Evolutionary conservation across 2,329 filamentous ascomycete species (phyloP).

Genomic region (Drechslera avenae): DNA sequence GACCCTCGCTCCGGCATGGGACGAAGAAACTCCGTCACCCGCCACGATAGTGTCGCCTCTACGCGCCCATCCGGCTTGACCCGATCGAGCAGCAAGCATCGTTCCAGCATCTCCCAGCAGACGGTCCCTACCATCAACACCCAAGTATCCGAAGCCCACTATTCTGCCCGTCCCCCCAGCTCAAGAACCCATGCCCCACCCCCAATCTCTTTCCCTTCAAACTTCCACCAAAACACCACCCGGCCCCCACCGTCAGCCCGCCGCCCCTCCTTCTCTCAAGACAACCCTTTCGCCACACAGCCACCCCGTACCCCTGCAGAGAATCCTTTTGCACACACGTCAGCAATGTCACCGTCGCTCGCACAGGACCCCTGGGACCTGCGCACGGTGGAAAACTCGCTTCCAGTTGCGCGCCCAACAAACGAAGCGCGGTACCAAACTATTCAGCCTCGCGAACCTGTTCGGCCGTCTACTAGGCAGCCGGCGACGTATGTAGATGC

Average conservation of each 20-base stretch:
- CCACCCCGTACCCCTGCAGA: background rate
- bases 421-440: conserved; percentile 16
- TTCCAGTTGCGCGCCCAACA: conserved; percentile 21
- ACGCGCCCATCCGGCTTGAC: conserved; percentile 18
- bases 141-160: conserved; percentile 16
- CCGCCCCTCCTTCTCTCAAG: conserved; percentile 25
- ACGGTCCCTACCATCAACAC: conserved; percentile 23
- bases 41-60: conserved; percentile 27
- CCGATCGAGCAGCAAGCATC: conserved; percentile 26
- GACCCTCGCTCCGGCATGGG: conserved; percentile 23
- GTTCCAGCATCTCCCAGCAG: conserved; percentile 31
- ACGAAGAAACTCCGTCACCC: conserved; percentile 26
- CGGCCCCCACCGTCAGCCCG: conserved; percentile 28
- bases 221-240: conserved; percentile 18
- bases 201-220: conserved; percentile 25
- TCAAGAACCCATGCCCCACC: conserved; percentile 24
- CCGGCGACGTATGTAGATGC: conserved; percentile 18
- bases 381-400: conserved; percentile 23
- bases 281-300: conserved; percentile 26
- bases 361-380: conserved; percentile 33
- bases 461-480: conserved; percentile 20
- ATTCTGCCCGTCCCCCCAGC: conserved; percentile 21
- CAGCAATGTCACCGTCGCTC: conserved; percentile 18
- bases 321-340: background rate
- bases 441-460: conserved; percentile 20